These are phyloP conservation scores for Euclidium syriacum DNA, from an alignment of 345 rosid genomes.

Conservation along the genomic window DNA sequence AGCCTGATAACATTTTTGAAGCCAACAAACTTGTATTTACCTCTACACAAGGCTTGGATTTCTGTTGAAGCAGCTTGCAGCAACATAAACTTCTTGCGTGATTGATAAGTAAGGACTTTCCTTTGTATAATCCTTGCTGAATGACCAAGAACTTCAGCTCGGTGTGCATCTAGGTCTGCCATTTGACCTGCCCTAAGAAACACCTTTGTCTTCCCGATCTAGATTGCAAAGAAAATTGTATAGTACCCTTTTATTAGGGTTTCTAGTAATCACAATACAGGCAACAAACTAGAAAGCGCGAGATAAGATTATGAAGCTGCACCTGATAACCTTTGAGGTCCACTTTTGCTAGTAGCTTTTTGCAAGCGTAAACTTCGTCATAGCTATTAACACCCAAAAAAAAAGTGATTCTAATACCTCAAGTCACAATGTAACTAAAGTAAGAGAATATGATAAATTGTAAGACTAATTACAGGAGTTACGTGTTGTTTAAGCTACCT, in stretches of 20 bases:
- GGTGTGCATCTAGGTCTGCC: constrained; percentile 88
- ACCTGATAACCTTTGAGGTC: constrained; percentile 90
- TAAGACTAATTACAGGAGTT: neutral
- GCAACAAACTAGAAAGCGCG: neutral
- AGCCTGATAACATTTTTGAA: constrained; percentile 1
- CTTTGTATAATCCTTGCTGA: constrained; percentile 84
- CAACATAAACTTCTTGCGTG: constrained; percentile 49
- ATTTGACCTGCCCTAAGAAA: constrained; percentile 98
- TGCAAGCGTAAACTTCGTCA: constrained; percentile 76
- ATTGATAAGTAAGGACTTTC: constrained; percentile 57
- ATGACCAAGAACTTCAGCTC: constrained; percentile 74
- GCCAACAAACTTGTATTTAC: constrained; percentile 34
- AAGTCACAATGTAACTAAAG: neutral
- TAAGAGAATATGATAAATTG: constrained; percentile 9
- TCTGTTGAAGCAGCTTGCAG: constrained; percentile 53
- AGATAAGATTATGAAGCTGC: constrained; percentile 1
- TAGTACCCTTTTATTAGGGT: neutral
- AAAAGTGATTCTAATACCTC: constrained; percentile 2
- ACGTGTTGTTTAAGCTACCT: constrained; percentile 41
- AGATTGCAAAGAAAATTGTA: constrained; percentile 23
- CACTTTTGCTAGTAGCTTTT: constrained; percentile 71
- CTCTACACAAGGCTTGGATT: constrained; percentile 80
- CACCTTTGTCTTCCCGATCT: constrained; percentile 92
- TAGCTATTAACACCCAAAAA: constrained; percentile 33
- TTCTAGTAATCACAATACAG: constrained; percentile 5